Evolutionary conservation across 78 protist genomes (phyloP).

Genomic region (Dictyostelium purpureum): DNA sequence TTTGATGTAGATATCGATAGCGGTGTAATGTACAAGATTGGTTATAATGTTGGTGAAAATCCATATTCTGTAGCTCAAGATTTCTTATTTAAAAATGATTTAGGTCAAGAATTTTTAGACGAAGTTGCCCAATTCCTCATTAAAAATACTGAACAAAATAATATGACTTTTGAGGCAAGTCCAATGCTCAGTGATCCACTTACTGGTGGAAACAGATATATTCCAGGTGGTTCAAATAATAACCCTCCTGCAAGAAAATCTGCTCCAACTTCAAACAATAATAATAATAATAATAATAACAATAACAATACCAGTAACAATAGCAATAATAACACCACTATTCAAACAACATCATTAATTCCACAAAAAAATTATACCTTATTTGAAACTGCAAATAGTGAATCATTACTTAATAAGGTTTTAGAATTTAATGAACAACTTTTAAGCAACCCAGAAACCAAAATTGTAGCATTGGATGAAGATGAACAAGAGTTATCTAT

Average conservation of each 20-base stretch:
- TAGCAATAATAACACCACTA: too few species aligned
- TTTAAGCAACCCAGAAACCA: background rate
- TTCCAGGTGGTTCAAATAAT: constrained; percentile 12
- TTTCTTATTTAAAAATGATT: constrained; percentile 43
- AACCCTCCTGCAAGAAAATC: background rate
- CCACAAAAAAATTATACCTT: constrained; percentile 35
- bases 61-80: constrained; percentile 84
- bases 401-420: background rate
- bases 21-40: constrained; percentile 77
- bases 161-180: background rate
- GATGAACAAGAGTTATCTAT: constrained; percentile 32
- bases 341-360: constrained; percentile 9
- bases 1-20: constrained; percentile 89
- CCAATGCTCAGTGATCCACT: constrained; percentile 34
- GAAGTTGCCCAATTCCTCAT: constrained; percentile 81
- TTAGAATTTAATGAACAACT: constrained; percentile 48
- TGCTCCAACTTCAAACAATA: background rate
- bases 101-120: constrained; percentile 58
- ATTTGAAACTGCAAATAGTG: constrained; percentile 60
- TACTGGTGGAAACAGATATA: constrained; percentile 45
- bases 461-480: background rate
- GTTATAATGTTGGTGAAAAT: constrained; percentile 81
- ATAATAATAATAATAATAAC: background rate
- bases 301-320: background rate
- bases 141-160: constrained; percentile 28